Base-by-base conservation (phyloP, 2,329 filamentous ascomycete genomes). In the Colletotrichum sublineola region DNA sequence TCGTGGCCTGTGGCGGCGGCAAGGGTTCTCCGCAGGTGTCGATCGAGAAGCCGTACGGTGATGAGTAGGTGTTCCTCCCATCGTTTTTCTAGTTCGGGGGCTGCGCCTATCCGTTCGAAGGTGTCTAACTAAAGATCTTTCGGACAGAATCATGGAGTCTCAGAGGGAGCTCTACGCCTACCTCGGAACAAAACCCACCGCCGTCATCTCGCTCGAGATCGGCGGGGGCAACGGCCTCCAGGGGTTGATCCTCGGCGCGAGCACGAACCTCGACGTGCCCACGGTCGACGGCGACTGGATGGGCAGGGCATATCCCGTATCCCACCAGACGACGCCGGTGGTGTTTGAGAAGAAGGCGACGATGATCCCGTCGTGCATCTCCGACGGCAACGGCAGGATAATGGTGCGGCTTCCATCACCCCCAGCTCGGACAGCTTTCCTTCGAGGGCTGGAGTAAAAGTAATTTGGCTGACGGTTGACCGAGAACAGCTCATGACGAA, bases 211-310 rank as follows among this genome's bases (percentile, higher is more conserved):
- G 7, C 66, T 68, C 14, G 91, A 93, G 76, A 91, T 92, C 65
- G 91, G 91, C 20, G 91, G 91, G 15, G 86, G 86, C 2, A 93
- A 93, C 74, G 90, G 90, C 0, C 81, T 92, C 20, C 86, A 89
- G 73, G 86, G 87, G 14, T 81, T 91, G 79, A 83, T 90, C 6
- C 79, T 90, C 8, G 88, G 88, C 9, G 86, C 87, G 0, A 86
- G 85, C 67, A 81, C 81, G 1, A 85, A 87, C 71, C 86, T 90
- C 79, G 80, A 87, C 66, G 73, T 88, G 0, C 86, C 86, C 0
- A 83, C 82, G 1, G 83, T 89, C 3, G 87, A 89, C 68, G 87
- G 84, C 11, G 87, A 88, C 77, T 87, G 85, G 85, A 88, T 89
- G 87, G 87, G 87, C 0, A 79, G 87, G 12, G 87, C 87, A 1